Evolutionary conservation across 2,329 filamentous ascomycete genomes (phyloP).

Genomic region (Huntiella savannae): DNA sequence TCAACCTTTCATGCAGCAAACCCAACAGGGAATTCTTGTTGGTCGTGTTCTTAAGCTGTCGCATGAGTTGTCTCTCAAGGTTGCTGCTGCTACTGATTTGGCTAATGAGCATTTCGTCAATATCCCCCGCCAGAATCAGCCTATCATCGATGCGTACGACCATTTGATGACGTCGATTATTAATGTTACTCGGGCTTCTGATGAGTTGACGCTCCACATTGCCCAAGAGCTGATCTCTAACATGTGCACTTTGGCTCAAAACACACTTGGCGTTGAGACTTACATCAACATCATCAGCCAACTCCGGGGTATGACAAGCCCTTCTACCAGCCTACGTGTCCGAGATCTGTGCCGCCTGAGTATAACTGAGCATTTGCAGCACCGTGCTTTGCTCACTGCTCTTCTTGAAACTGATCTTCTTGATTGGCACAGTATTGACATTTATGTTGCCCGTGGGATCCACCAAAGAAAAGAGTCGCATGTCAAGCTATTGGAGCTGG

Average conservation of each 20-base stretch:
- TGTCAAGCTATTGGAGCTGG: slow-evolving; percentile 58
- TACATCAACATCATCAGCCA: slow-evolving; percentile 43
- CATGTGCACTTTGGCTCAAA: slow-evolving; percentile 35
- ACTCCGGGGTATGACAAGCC: slow-evolving; percentile 38
- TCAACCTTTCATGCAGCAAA: slow-evolving; percentile 16
- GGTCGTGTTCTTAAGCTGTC: slow-evolving; percentile 40
- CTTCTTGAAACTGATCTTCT: slow-evolving; percentile 40
- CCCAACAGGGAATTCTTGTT: slow-evolving; percentile 30
- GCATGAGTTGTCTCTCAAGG: slow-evolving; percentile 31
- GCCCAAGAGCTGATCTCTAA: slow-evolving; percentile 39
- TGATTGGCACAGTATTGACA: slow-evolving; percentile 47
- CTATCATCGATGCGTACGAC: slow-evolving; percentile 43
- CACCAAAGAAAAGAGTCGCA: slow-evolving; percentile 50
- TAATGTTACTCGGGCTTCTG: slow-evolving; percentile 40
- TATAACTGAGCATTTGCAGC: slow-evolving; percentile 34
- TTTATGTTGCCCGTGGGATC: slow-evolving; percentile 54
- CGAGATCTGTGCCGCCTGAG: slow-evolving; percentile 37
- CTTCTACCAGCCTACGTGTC: slow-evolving; percentile 34
- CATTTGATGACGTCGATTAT: slow-evolving; percentile 42
- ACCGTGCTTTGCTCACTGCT: slow-evolving; percentile 36
- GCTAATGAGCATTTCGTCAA: slow-evolving; percentile 41
- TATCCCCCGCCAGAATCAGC: slow-evolving; percentile 33
- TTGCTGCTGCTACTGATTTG: slow-evolving; percentile 24
- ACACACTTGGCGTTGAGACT: slow-evolving; percentile 39
- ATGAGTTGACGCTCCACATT: slow-evolving; percentile 38